Evolutionary conservation across 192 early-diverging fungal species (phyloP).

Genomic region (Obelidium mucronatum): DNA sequence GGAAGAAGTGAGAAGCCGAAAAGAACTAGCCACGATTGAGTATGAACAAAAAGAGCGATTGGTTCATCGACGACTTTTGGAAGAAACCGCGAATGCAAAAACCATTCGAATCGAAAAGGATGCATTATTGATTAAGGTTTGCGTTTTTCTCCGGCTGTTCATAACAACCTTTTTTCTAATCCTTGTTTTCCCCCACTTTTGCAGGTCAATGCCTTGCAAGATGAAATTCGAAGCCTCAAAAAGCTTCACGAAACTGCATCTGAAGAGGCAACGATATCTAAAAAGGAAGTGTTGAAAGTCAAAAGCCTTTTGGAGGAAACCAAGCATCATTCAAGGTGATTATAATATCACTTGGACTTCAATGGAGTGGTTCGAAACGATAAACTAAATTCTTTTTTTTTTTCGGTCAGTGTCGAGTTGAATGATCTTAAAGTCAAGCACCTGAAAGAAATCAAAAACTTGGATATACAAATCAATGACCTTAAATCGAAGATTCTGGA

Average conservation of each 20-base stretch:
- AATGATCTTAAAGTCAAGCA: constrained; percentile 20
- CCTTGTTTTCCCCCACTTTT: too few relatives aligned
- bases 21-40: constrained; percentile 30
- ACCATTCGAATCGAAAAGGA: constrained; percentile 34
- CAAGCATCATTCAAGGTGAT: constrained; percentile 30
- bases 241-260: constrained; percentile 25
- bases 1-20: constrained; percentile 36
- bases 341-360: not conserved
- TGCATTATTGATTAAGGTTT: constrained; percentile 29
- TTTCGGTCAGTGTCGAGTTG: constrained; percentile 30
- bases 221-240: constrained; percentile 28
- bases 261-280: constrained; percentile 25
- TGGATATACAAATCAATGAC: constrained; percentile 28
- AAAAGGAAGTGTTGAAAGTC: constrained; percentile 38
- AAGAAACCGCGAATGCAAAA: constrained; percentile 36
- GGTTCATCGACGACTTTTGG: constrained; percentile 12
- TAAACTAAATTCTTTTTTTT: not conserved
- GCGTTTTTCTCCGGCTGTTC: not conserved
- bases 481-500: constrained; percentile 40
- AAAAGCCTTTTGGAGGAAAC: constrained; percentile 36
- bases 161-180: not conserved
- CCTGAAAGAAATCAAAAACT: constrained; percentile 26
- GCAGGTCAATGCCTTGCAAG: constrained; percentile 29
- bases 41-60: constrained; percentile 38
- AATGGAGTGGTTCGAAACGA: not conserved